Base-by-base conservation (phyloP, 139 green algal species). In the Chlamydomonas eustigma region DNA sequence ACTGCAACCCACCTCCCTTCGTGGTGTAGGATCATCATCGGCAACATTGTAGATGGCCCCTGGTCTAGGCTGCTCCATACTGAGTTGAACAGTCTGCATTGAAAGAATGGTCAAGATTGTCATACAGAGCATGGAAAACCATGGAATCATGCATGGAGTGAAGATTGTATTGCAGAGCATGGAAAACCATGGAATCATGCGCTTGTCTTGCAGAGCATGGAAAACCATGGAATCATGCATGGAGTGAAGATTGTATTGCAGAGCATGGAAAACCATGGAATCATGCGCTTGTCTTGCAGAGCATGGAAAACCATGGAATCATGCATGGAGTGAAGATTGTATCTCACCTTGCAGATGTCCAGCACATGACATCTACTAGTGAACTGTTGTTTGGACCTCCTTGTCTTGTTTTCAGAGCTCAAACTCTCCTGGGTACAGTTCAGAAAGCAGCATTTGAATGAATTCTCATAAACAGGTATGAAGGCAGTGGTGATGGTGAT, bases 311-410 rank as follows among this genome's bases (percentile, higher is more conserved):
- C 44, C 44, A 58, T 12, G 33, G 33, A 38, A 50, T 32, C 64
- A 39, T 38, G 64, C 64, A 34, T 39, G 64, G 24, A 75, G 68
- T 12, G 44, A 12, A 58, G 44, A 63, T n/a, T n/a, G n/a, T n/a
- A n/a, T n/a, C n/a, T n/a, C 3, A 87, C 80, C 31, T 74, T 74
- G 74, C 90, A 95, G 50, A 95, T 93, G 75, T 95, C 91, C 33
- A 67, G 50, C 64, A 96, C 87, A 72, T 95, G 91, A 76, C 85
- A 92, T 22, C 91, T 77, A 0, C 83, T 74, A 18, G 84, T 93
- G 78, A 77, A 93, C 39, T 66, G 79, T 80, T 88, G 83, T 32
- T 18, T 31, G 44, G 65, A 64, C 6, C 91, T 76, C 1, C 82
- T 74, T 34, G 58, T 24, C 75, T 91, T 79, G 51, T 38, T 79